These are phyloP conservation scores for Quaeritorhiza haematococci DNA, from an alignment of 371 early-diverging fungal species.

Conservation along the genomic window DNA sequence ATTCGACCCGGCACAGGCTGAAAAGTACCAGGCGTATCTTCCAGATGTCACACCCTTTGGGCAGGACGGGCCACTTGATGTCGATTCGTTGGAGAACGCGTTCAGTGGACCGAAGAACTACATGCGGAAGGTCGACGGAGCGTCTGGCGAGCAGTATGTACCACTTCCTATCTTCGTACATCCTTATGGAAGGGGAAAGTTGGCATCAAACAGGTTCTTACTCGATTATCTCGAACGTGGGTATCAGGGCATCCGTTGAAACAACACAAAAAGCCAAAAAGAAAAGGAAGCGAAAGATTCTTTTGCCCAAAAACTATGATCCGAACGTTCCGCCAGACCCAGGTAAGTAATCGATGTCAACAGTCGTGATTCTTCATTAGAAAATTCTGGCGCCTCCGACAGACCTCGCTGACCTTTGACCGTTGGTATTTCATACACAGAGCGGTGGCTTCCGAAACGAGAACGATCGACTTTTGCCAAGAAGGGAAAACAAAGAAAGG, in stretches of 20 bases:
- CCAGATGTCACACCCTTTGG: neutral
- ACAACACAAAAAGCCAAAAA: slow-evolving; percentile 25
- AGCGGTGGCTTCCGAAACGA: slow-evolving; percentile 70
- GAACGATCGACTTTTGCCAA: slow-evolving; percentile 56
- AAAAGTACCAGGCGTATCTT: slow-evolving; percentile 56
- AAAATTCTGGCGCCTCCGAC: neutral
- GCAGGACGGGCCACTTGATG: neutral
- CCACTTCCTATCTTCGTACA: too few relatives aligned
- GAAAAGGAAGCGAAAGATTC: slow-evolving; percentile 59
- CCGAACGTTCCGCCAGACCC: slow-evolving; percentile 58
- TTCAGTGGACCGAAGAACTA: neutral
- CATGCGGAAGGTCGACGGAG: neutral
- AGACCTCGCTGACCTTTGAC: neutral
- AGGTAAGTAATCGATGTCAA: slow-evolving; percentile 8
- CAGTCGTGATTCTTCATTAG: too few relatives aligned
- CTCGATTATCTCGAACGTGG: neutral
- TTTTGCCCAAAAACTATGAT: slow-evolving; percentile 56
- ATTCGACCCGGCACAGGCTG: slow-evolving; percentile 60
- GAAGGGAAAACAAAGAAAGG: slow-evolving; percentile 52
- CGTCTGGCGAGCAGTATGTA: neutral
- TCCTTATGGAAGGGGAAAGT: too few relatives aligned
- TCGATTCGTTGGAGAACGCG: slow-evolving; percentile 1
- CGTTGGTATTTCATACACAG: slow-evolving; percentile 17
- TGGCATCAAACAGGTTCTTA: too few relatives aligned
- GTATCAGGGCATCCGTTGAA: neutral